Percentiles rank a stretch among this genome's conserved stretches.
phyloP scores from a whole-genome alignment of 1,284 basidiomycete genomes.

The Sporisorium iseilematis-ciliati region DNA sequence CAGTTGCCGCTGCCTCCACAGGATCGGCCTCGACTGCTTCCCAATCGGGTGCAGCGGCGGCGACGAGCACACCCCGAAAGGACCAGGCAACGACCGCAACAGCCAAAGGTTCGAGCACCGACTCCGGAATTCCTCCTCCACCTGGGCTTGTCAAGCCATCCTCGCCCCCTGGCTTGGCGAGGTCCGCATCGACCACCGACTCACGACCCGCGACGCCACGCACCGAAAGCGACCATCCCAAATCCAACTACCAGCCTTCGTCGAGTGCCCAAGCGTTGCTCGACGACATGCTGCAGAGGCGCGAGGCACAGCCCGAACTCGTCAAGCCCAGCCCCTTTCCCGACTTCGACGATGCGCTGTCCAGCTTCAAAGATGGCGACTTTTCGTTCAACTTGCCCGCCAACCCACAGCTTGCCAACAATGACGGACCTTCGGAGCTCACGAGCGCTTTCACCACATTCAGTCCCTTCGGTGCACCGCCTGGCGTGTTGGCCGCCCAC shows the following conservation, averaged over 20 bases:
- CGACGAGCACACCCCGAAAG: constrained; percentile 19
- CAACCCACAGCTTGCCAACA: constrained; percentile 30
- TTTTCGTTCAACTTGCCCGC: constrained; percentile 65
- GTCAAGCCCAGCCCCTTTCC: constrained; percentile 62
- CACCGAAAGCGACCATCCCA: constrained; percentile 72
- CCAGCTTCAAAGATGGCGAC: constrained; percentile 63
- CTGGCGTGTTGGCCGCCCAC: constrained; percentile 42
- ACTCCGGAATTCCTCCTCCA: constrained; percentile 34
- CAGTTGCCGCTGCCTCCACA: constrained; percentile 36
- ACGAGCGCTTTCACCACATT: constrained; percentile 44
- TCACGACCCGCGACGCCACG: constrained; percentile 77
- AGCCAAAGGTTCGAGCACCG: constrained; percentile 9
- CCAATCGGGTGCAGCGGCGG: neutral
- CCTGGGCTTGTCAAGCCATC: constrained; percentile 63
- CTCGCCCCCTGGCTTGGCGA: constrained; percentile 39
- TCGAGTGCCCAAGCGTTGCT: constrained; percentile 83
- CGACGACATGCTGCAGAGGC: constrained; percentile 82
- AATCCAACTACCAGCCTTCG: constrained; percentile 83
- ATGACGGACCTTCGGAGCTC: constrained; percentile 41
- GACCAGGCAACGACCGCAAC: constrained; percentile 8
- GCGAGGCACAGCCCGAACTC: constrained; percentile 80
- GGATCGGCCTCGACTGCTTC: constrained; percentile 8
- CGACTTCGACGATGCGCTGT: constrained; percentile 64
- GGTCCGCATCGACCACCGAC: constrained; percentile 58
- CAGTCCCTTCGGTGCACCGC: constrained; percentile 44